phyloP scores from a whole-genome alignment of 208 protist genomes.

The Trypanosomatidae sp. region DNA sequence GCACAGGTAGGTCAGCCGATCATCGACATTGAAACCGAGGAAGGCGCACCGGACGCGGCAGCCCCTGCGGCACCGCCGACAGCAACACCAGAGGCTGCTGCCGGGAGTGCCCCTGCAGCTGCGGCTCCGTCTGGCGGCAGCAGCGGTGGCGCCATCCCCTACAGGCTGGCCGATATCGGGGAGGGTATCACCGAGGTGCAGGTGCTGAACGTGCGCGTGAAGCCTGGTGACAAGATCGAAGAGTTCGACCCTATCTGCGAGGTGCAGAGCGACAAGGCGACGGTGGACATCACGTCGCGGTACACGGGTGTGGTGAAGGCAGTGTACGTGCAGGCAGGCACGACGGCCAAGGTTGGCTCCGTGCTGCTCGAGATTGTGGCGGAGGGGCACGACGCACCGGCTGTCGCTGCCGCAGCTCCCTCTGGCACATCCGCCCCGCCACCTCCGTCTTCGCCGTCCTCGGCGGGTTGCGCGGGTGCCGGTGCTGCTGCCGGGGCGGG shows the following conservation, averaged over 20 bases:
- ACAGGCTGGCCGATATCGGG: constrained; percentile 95
- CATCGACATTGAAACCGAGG: no score
- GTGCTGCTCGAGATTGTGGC: constrained; percentile 87
- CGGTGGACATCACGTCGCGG: constrained; percentile 92
- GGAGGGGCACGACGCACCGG: not conserved
- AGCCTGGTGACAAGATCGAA: constrained; percentile 88
- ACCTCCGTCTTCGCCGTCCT: not conserved
- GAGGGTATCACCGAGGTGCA: constrained; percentile 96
- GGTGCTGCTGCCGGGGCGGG: no score
- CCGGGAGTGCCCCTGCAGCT: no score
- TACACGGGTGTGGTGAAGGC: constrained; percentile 89
- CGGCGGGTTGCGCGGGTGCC: no score
- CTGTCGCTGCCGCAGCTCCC: no score
- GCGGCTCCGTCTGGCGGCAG: no score
- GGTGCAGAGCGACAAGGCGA: constrained; percentile 95
- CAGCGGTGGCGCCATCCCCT: no score
- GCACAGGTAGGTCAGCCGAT: no score
- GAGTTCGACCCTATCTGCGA: constrained; percentile 95
- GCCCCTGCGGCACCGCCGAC: no score
- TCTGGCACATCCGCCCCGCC: not conserved
- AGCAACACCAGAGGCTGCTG: no score
- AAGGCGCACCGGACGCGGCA: no score
- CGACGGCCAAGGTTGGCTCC: constrained; percentile 81
- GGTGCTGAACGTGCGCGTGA: constrained; percentile 91
- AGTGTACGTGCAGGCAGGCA: constrained; percentile 79